A percentile compares a stretch with the other conserved stretches of the same genome.
These are phyloP conservation scores for Paramecium pentaurelia DNA, from an alignment of 73 alveolate genomes.

Conservation along the genomic window DNA sequence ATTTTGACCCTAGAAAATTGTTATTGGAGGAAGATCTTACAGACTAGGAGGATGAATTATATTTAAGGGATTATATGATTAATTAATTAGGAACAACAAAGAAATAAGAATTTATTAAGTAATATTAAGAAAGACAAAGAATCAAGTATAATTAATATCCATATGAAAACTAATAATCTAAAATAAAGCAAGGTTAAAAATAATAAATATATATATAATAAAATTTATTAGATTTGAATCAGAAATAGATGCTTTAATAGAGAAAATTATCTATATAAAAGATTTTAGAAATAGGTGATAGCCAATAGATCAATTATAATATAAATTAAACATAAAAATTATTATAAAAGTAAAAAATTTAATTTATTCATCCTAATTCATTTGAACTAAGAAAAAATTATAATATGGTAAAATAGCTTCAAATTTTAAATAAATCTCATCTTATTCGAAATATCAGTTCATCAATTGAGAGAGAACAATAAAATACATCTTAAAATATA, in stretches of 20 bases:
- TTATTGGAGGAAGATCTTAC: neutral
- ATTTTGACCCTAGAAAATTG: conserved; percentile 31
- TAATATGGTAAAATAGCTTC: neutral
- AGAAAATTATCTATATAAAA: neutral
- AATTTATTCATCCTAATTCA: neutral
- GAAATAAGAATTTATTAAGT: neutral
- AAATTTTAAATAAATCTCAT: neutral
- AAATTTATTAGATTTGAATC: neutral
- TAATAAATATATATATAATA: neutral
- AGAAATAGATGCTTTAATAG: neutral
- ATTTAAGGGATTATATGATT: neutral
- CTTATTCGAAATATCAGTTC: neutral
- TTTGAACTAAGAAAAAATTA: neutral
- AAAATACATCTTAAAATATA: neutral
- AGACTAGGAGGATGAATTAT: neutral
- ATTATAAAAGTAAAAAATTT: neutral
- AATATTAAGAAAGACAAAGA: neutral
- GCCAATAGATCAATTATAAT: neutral
- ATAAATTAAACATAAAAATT: neutral
- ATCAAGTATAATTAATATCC: neutral
- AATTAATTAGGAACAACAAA: neutral
- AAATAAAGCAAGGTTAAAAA: neutral
- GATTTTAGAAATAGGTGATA: neutral
- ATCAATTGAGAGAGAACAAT: neutral
- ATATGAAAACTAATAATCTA: neutral